Conservation (phyloP, 805 yeast species). For the Yamadazyma sp. region DNA sequence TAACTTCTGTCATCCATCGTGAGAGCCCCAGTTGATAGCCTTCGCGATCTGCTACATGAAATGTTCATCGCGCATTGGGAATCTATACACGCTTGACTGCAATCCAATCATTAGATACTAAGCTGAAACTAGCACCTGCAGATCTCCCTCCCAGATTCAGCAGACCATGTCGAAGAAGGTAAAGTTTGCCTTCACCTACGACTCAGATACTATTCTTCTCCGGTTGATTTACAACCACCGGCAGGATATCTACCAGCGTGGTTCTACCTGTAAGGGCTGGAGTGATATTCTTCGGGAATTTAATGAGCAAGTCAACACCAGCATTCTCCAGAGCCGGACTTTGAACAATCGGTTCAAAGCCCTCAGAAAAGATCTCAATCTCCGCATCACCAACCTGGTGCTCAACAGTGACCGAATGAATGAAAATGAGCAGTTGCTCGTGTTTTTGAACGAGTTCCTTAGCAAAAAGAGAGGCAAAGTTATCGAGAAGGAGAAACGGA, state of each 20-base stretch:
- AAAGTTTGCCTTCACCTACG: constrained; percentile 26
- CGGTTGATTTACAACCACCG: constrained; percentile 19
- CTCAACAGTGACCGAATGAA: constrained; percentile 15
- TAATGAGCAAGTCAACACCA: constrained; percentile 18
- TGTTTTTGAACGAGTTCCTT: constrained; percentile 18
- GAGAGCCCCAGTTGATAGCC: not conserved
- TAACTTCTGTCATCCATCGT: constrained; percentile 7
- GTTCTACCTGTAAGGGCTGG: constrained; percentile 29
- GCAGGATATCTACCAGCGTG: constrained; percentile 26
- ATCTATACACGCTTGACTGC: no score
- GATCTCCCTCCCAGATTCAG: no score
- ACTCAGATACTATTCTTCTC: constrained; percentile 23
- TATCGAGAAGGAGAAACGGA: constrained; percentile 12
- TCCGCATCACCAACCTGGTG: constrained; percentile 13
- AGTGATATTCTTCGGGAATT: constrained; percentile 22
- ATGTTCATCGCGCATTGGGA: no score
- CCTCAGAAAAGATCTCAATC: constrained; percentile 22
- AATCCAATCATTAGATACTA: no score
- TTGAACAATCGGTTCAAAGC: constrained; percentile 25
- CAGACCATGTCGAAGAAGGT: constrained; percentile 10
- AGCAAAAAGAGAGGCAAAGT: constrained; percentile 13
- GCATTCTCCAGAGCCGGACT: constrained; percentile 26
- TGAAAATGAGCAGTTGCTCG: constrained; percentile 23
- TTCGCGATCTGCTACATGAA: no score
- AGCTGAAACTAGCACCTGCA: no score